These are phyloP conservation scores for Umbelopsis ramanniana DNA, from an alignment of 192 early-diverging fungal genomes.

Conservation along the genomic window DNA sequence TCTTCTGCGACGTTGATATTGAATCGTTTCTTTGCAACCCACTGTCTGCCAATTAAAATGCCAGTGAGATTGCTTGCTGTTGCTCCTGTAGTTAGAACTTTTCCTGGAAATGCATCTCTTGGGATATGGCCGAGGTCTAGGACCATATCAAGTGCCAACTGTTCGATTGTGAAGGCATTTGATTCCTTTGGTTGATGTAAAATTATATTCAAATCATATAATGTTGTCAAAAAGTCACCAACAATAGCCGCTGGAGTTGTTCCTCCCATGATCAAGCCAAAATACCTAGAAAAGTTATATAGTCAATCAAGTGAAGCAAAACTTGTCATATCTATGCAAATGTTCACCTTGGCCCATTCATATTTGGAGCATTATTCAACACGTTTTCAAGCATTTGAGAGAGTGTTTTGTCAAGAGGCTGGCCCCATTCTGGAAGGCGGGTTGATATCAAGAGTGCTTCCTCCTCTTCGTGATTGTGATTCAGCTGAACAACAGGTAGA, in stretches of 20 bases:
- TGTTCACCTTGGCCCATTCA: not conserved
- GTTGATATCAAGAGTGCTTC: no score
- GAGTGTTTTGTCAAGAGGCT: not conserved
- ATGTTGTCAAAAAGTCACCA: slow-evolving; percentile 46
- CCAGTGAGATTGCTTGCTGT: slow-evolving; percentile 60
- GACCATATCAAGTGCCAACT: slow-evolving; percentile 47
- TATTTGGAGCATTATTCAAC: not conserved
- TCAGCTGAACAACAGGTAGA: not conserved
- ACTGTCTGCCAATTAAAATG: slow-evolving; percentile 47
- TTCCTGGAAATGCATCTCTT: slow-evolving; percentile 38
- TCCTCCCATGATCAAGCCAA: slow-evolving; percentile 64
- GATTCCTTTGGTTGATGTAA: slow-evolving; percentile 42
- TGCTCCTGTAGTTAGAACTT: slow-evolving; percentile 59
- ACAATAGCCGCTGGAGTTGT: slow-evolving; percentile 50
- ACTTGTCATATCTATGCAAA: not conserved
- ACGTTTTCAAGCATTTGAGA: not conserved
- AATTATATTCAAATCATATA: slow-evolving; percentile 43
- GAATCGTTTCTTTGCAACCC: slow-evolving; percentile 35
- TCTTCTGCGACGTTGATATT: slow-evolving; percentile 50
- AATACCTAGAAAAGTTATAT: slow-evolving; percentile 49
- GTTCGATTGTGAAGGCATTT: slow-evolving; percentile 49
- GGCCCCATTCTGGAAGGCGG: not conserved
- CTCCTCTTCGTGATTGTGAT: not conserved
- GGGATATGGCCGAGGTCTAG: slow-evolving; percentile 53
- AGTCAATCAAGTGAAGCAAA: not conserved